Percentiles rank a stretch among this genome's conserved stretches.
phyloP scores from a whole-genome alignment of 345 rosid species.

The Erucastrum elatum region DNA sequence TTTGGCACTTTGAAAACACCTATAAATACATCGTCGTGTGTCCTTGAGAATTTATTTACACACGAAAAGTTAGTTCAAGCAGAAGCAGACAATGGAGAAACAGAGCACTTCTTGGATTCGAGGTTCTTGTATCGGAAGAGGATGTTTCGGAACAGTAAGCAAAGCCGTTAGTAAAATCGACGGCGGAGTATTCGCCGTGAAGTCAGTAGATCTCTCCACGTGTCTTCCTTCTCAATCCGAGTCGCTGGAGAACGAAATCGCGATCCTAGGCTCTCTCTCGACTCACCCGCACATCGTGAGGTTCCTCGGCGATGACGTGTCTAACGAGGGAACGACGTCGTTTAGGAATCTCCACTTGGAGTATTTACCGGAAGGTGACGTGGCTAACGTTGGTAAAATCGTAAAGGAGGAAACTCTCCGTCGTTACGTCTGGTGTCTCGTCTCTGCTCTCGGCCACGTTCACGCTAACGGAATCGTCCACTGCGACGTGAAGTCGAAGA shows the following conservation, averaged over 20 bases:
- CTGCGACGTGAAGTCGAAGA: constrained; percentile 76
- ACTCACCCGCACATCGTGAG: constrained; percentile 49
- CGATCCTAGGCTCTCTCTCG: constrained; percentile 49
- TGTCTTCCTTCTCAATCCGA: constrained; percentile 43
- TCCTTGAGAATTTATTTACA: constrained; percentile 14
- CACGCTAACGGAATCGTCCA: constrained; percentile 66
- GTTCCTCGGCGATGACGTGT: constrained; percentile 56
- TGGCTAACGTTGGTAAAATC: constrained; percentile 42
- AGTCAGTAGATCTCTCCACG: constrained; percentile 51
- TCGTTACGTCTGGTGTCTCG: constrained; percentile 54
- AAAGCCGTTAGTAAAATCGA: constrained; percentile 38
- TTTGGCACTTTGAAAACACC: constrained; percentile 22
- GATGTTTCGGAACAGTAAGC: constrained; percentile 63
- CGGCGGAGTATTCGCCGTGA: constrained; percentile 62
- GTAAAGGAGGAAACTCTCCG: constrained; percentile 40
- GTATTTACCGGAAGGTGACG: constrained; percentile 63
- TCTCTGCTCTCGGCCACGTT: constrained; percentile 56
- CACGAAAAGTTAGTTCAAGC: constrained; percentile 23
- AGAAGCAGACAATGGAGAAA: constrained; percentile 27
- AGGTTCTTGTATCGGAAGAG: constrained; percentile 56
- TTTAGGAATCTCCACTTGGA: constrained; percentile 69
- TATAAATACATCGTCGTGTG: constrained; percentile 40
- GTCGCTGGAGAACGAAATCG: constrained; percentile 60
- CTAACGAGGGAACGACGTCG: constrained; percentile 39
- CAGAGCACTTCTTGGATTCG: constrained; percentile 49